Evolutionary conservation across 768 basidiomycete genomes (phyloP), one percentile per base, ranked within the genome.

Genomic region (Trametes sanguinea): DNA sequence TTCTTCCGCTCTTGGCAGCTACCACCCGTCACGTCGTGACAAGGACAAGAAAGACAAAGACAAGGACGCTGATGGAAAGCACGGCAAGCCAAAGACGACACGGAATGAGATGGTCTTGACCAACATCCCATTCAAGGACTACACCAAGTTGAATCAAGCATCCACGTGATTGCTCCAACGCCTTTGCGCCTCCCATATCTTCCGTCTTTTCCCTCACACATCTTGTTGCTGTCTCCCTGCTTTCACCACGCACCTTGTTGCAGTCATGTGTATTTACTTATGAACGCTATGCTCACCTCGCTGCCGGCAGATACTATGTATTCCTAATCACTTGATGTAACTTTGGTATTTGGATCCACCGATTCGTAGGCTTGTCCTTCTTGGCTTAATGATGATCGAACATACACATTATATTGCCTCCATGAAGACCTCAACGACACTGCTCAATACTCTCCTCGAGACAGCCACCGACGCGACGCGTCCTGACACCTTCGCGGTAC

Each of bases 121-220:
- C 16, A 33, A 37, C 13, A 65, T 67, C 32, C 58, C 57, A 1
- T 60, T 22, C 54, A 70, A 70, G 53, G 69, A 70, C 45, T 68
- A 70, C 54, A 68, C 65, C 10, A 61, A 65, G 43, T 35, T 68
- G 6, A 47, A 61, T 30, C n/a, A 50, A 10, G 40, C 57, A 14
- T 58, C 57, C 22, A 16, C 57, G 1, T 6, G 16, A 32, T 22
- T 22, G 22, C 22, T 22, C 22, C 4, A 6, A 22, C 17, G 11
- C 9, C 9, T 22, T 5, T 35, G 30, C 17, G 37, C 32, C 42
- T 16, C 29, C 17, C 11, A 7, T 27, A 17, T 4, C 33, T 11
- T 40, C 9, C 2, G 14, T 46, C n/a, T 14, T 42, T 16, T 37
- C 10, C 22, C 42, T 45, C n/a, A 0, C 17, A 8, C 4, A 22